A percentile compares a stretch with the other conserved stretches of the same genome.
Conservation (phyloP, 2,329 filamentous ascomycete genomes). For the Daldinia sp. region DNA sequence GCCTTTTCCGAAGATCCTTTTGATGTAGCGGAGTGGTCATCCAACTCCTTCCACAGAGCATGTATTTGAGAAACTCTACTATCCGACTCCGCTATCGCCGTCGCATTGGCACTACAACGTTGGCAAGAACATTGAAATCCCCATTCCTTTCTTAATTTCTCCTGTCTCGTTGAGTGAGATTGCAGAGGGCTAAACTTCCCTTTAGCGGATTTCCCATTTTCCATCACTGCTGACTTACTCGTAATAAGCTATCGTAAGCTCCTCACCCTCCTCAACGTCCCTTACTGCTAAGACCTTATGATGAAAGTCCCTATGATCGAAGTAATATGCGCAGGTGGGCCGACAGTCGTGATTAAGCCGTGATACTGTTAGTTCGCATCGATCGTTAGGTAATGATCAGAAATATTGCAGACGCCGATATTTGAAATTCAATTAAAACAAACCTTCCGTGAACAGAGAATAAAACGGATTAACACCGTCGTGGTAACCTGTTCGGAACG, state of each 20-base stretch:
- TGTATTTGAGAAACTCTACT: conserved; percentile 46
- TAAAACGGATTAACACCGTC: conserved; percentile 42
- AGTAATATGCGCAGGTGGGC: conserved; percentile 52
- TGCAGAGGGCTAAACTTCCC: conserved; percentile 46
- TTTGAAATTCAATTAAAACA: conserved; percentile 4
- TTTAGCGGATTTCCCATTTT: conserved; percentile 21
- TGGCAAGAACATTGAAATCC: conserved; percentile 52
- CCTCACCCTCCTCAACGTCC: conserved; percentile 51
- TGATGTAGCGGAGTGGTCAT: conserved; percentile 46
- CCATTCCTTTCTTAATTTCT: conserved; percentile 47
- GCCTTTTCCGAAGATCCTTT: conserved; percentile 48
- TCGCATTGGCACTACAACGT: conserved; percentile 45
- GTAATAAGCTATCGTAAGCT: conserved; percentile 53
- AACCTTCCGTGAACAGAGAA: conserved; percentile 46
- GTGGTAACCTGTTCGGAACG: conserved; percentile 42
- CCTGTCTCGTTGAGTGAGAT: conserved; percentile 43
- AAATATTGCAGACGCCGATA: neutral
- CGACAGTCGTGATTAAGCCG: conserved; percentile 54
- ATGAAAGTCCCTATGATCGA: conserved; percentile 48
- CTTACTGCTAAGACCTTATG: conserved; percentile 50
- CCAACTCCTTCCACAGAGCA: conserved; percentile 45
- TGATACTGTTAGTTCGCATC: conserved; percentile 42
- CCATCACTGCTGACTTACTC: conserved; percentile 38
- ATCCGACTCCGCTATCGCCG: conserved; percentile 47
- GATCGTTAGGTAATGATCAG: neutral